Base-by-base conservation (phyloP, 768 basidiomycete species). In the Agrocybe pediades region DNA sequence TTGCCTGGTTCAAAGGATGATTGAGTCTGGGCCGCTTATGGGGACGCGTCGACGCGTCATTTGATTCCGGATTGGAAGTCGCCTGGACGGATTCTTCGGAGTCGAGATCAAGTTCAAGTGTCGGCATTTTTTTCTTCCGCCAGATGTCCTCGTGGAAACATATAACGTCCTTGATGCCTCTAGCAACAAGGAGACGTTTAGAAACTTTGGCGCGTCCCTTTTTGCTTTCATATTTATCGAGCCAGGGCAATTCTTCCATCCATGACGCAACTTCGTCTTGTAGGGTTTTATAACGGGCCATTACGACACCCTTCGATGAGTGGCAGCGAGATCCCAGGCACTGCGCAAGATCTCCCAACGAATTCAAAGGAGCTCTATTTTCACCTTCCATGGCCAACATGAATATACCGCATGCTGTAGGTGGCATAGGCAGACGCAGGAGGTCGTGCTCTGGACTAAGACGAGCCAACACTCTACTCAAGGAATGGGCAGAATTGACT, bases 311-410 rank as follows among this genome's bases (percentile, higher is more conserved):
- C 49, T 82, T 79, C 15, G 77, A 73, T 30, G 78, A 72, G 29
- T 80, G 76, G 57, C 80, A 74, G 39, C 80, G 78, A 21, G 66
- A 57, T 9, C 79, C 87, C 39, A 92, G 76, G 25, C 67, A 74
- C 46, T 76, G 75, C n/a, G 83, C 79, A 52, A 90, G 72, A n/a
- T 80, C 77, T 11, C 73, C 76, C 23, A 87, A 68, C 45, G 81
- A 74, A 46, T 81, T 78, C 40, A 86, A 73, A 9, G 80, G 72
- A 21, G 72, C 65, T 40, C 81, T 79, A 9, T 70, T 68, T 60
- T 88, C 87, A 3, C 83, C 84, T 74, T 93, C 92, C 29, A 91
- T 68, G 0, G 86, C 81, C 48, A 90, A 76, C 21, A 92, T 75
- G 52, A 90, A 72, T 7, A 90, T 62, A 13, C 87, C 91, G 62